A percentile compares a stretch with the other conserved stretches of the same genome.
Evolutionary conservation across 441 rosid species (phyloP).

Genomic region (Corymbia citriodora): DNA sequence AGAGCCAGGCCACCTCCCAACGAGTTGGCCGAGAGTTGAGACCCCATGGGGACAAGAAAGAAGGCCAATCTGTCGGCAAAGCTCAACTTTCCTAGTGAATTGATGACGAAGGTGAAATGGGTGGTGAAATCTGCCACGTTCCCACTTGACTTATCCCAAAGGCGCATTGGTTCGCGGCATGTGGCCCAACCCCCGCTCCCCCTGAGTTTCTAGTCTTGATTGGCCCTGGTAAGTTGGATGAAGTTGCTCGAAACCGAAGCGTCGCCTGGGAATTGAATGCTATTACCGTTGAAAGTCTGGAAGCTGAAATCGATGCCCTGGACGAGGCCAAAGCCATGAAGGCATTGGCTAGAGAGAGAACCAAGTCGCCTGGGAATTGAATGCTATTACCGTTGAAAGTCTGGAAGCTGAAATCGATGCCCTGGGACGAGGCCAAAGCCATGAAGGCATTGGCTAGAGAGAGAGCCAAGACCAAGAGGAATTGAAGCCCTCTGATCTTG

Average conservation of each 20-base stretch:
- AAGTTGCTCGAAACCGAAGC: fast-evolving
- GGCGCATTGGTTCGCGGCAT: background rate
- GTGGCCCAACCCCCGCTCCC: fast-evolving
- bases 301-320: background rate
- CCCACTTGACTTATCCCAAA: background rate
- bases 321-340: too few relatives aligned
- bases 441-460: background rate
- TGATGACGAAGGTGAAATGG: background rate
- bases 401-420: too few relatives aligned
- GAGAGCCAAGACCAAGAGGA: background rate
- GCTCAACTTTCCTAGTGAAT: fast-evolving
- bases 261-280: background rate
- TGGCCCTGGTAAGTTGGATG: background rate
- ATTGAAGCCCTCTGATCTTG: background rate
- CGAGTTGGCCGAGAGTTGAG: fast-evolving
- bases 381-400: too few relatives aligned
- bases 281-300: background rate
- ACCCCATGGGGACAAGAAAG: background rate
- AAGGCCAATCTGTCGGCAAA: background rate
- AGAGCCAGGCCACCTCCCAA: fast-evolving
- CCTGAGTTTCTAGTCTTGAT: fast-evolving
- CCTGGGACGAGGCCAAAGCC: background rate
- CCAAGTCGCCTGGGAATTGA: too few relatives aligned
- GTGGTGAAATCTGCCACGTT: background rate
- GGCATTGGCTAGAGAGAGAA: too few relatives aligned